phyloP scores from a whole-genome alignment of 129 eudicot genomes.

The Arctium minus region DNA sequence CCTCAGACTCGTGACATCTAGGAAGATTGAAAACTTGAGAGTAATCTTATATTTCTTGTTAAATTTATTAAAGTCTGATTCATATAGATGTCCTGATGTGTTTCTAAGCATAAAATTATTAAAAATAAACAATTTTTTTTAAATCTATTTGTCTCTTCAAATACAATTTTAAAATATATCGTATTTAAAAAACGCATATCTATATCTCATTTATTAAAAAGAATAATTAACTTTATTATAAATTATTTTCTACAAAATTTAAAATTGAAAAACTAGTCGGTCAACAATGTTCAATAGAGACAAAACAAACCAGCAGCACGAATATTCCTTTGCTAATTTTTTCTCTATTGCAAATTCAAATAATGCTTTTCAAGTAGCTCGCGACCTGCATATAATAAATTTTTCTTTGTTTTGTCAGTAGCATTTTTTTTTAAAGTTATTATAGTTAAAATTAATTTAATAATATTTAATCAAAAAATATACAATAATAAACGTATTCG shows the following conservation, averaged over 20 bases:
- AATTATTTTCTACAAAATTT: neutral
- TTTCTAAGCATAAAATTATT: too few relatives aligned
- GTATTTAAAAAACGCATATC: neutral
- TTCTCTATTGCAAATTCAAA: neutral
- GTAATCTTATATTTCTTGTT: neutral
- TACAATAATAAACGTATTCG: too few relatives aligned
- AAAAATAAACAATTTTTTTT: neutral
- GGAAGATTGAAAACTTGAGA: too few relatives aligned
- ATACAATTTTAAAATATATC: neutral
- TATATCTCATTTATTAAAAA: neutral
- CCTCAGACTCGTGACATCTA: too few relatives aligned
- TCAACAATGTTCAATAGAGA: conserved; percentile 20
- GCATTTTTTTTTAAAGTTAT: too few relatives aligned
- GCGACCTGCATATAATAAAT: neutral
- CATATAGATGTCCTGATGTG: too few relatives aligned
- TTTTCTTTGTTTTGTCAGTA: too few relatives aligned
- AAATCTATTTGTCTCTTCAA: neutral
- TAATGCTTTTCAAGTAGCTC: too few relatives aligned
- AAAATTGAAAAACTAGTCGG: neutral
- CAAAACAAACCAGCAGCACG: conserved; percentile 17
- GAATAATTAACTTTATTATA: neutral
- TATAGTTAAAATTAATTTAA: too few relatives aligned
- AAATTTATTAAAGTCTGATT: too few relatives aligned
- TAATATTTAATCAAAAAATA: too few relatives aligned
- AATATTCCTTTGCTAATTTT: conserved; percentile 24